Conservation (phyloP, 2,329 filamentous ascomycete genomes). For the Alternaria infectoria region DNA sequence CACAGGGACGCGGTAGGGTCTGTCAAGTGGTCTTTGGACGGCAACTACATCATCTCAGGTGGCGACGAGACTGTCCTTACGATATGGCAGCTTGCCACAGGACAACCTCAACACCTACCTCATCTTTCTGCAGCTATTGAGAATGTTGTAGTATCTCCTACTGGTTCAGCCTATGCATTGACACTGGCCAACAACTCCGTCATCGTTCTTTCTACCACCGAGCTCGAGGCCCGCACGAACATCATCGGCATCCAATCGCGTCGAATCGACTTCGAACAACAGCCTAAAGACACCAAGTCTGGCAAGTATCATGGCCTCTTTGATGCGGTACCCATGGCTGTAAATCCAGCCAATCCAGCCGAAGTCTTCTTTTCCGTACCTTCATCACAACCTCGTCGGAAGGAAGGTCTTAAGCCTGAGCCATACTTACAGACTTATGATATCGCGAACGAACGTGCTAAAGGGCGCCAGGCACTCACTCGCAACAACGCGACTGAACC, state of each 20-base stretch:
- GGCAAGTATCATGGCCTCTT: conserved; percentile 30
- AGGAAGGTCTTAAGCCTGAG: conserved; percentile 50
- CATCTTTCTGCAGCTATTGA: conserved; percentile 87
- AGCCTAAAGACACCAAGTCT: conserved; percentile 28
- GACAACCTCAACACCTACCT: conserved; percentile 81
- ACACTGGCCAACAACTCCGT: conserved; percentile 90
- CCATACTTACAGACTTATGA: conserved; percentile 85
- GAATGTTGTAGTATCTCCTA: conserved; percentile 80
- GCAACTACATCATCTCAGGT: conserved; percentile 92
- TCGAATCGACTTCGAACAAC: conserved; percentile 36
- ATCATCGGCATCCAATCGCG: conserved; percentile 78
- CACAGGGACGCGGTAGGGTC: conserved; percentile 83
- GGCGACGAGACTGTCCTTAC: conserved; percentile 89
- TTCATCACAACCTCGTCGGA: conserved; percentile 55
- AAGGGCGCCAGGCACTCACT: conserved; percentile 86
- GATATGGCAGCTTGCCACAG: conserved; percentile 91
- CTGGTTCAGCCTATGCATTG: conserved; percentile 80
- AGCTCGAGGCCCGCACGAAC: conserved; percentile 83
- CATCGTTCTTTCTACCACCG: conserved; percentile 88
- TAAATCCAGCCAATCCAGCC: conserved; percentile 50
- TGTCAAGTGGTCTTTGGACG: conserved; percentile 91
- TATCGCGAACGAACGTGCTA: conserved; percentile 75
- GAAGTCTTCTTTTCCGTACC: conserved; percentile 58
- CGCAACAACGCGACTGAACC: conserved; percentile 85
- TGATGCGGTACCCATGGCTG: conserved; percentile 43